Evolutionary conservation across 192 early-diverging fungal genomes (phyloP), one percentile per base, ranked within the genome.

Genomic region (Entomortierella chlamydospora): DNA sequence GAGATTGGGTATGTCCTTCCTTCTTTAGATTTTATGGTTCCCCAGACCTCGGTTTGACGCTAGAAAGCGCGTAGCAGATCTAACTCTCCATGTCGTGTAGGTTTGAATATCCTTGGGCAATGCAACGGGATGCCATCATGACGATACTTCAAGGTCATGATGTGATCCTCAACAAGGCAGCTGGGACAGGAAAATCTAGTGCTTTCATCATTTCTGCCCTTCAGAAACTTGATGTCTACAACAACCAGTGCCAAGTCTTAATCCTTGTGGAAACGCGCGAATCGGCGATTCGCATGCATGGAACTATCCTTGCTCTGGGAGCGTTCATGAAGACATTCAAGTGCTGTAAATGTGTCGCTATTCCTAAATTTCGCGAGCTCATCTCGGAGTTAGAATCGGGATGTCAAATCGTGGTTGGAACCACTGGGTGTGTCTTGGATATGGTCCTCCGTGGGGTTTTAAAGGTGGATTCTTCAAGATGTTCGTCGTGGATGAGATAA

Each of bases 401-500:
- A 37, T 28, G 23, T 28, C 98, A 99, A 61, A 88, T 98, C 41
- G 95, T 99, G 57, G 93, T 96, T 41, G 98, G 98, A 64, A 99
- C 98, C 30, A 97, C 98, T 30, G 96, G 97, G 62, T 94, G 97
- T 83, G 95, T 98, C 42, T 93, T 86, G 57, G 96, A 99, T 83
- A 97, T 99, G 96, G 95, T 99, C 76, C 90, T 93, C 82, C 92
- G 96, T 50, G 72, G 92, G 41, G 87, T 87, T 53, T 85, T 99
- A 65, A 86, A 91, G 42, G 90, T 94, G 31, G 86, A 91, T 52
- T 45, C 86, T 83, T 98, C 82, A 96, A 96, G 86, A 93, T 99
- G 88, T 94, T 98, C 78, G 92, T 98, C 49, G 86, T 99, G 26
- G 97, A 99, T 69, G 97, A 99, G 83, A 97, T 97, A 37, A 97